These are phyloP conservation scores for Sporothrix sp. DNA, from an alignment of 2,329 filamentous ascomycete genomes.

Conservation along the genomic window DNA sequence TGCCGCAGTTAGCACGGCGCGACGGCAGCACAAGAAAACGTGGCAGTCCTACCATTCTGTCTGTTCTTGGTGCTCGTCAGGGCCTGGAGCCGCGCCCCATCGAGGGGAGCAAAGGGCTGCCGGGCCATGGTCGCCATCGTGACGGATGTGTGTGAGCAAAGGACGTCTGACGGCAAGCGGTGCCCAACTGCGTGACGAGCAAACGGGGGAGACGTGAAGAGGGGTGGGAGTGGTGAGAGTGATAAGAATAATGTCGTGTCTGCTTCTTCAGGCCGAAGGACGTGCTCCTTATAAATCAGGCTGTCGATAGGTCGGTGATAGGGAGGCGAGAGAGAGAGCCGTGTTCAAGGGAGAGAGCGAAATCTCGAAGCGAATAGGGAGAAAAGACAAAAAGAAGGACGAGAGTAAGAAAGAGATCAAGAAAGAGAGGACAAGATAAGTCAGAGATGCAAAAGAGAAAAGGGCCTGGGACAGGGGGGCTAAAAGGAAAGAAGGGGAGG, in stretches of 20 bases:
- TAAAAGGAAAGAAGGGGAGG: not conserved
- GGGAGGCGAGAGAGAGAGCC: not conserved
- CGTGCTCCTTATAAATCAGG: too few species aligned
- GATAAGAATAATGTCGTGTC: too few species aligned
- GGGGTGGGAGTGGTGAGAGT: too few species aligned
- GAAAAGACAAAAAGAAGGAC: not conserved
- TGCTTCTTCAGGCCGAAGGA: too few species aligned
- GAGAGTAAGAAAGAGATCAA: not conserved
- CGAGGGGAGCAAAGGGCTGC: conserved; percentile 67
- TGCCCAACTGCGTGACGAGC: not conserved
- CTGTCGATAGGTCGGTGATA: not conserved
- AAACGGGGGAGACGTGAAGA: not conserved
- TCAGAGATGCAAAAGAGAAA: not conserved
- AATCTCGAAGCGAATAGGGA: not conserved
- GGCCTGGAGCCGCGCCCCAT: conserved; percentile 58
- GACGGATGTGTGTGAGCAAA: conserved; percentile 10
- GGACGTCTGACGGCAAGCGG: not conserved
- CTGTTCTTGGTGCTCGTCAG: conserved; percentile 69
- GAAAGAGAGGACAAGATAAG: not conserved
- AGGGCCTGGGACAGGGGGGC: conserved; percentile 1
- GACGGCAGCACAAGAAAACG: not conserved
- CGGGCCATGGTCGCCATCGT: conserved; percentile 49
- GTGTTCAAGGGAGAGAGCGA: not conserved
- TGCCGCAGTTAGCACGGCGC: conserved; percentile 18
- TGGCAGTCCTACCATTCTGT: conserved; percentile 53